Percentiles rank a stretch among this genome's conserved stretches.
Evolutionary conservation across 257 asterid genomes (phyloP).

Genomic region (Solanum chmielewskii): DNA sequence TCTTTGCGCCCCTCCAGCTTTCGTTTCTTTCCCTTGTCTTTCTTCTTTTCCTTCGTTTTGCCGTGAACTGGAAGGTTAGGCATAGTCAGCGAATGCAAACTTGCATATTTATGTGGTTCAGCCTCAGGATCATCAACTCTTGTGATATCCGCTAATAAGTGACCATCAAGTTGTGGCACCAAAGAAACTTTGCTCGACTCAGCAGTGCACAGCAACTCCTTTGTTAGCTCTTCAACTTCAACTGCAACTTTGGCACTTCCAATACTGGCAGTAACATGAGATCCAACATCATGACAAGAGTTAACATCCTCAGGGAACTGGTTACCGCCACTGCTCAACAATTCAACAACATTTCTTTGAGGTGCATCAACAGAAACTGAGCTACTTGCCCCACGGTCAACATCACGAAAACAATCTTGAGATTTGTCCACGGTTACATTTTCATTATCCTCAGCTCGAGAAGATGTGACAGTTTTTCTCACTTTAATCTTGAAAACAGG

Average conservation of each 20-base stretch:
- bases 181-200: constrained; percentile 69
- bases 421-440: constrained; percentile 20
- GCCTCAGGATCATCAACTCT: constrained; percentile 22
- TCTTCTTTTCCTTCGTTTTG: constrained; percentile 21
- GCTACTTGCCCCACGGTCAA: constrained; percentile 78
- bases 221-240: constrained; percentile 53
- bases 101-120: constrained; percentile 24
- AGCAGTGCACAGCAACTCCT: constrained; percentile 89
- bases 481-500: constrained; percentile 71
- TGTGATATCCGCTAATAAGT: constrained; percentile 9
- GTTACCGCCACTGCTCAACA: constrained; percentile 48
- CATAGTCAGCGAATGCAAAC: constrained; percentile 16
- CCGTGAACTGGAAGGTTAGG: constrained; percentile 4
- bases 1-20: constrained; percentile 27
- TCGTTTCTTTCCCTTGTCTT: constrained; percentile 46
- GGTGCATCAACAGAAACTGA: constrained; percentile 86
- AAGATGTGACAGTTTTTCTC: constrained; percentile 54
- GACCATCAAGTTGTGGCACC: constrained; percentile 20
- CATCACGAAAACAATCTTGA: constrained; percentile 31
- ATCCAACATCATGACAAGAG: constrained; percentile 87
- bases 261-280: constrained; percentile 88
- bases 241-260: constrained; percentile 67
- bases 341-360: constrained; percentile 36
- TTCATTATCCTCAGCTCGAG: constrained; percentile 49
- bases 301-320: constrained; percentile 68